Base-by-base conservation (phyloP, 2,329 filamentous ascomycete species). In the Pseudogymnoascus sp. region DNA sequence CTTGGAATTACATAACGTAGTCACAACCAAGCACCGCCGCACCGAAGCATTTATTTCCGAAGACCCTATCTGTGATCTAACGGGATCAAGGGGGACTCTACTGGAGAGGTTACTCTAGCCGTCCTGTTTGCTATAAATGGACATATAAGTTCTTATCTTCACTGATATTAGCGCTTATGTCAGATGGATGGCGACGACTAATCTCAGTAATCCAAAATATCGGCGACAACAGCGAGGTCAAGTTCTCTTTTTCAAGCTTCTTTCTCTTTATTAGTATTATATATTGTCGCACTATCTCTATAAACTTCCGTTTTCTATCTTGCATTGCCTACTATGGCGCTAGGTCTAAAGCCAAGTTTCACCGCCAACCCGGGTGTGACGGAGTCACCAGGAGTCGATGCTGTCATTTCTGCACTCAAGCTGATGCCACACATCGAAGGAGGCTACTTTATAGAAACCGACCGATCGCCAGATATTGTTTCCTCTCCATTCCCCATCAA, bases 371-470 rank as follows among this genome's bases (percentile, higher is more conserved):
- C 67, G 36, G 58, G 63, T n/a, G 60, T 65, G 45, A 52, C 69
- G 33, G 74, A 78, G 68, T 58, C 72, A 7, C 64, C 72, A 27
- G 60, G 62, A 36, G 72, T 78, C 58, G 68, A 72, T 61, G 62
- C 65, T 15, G 70, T 78, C 33, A 78, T 82, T 68, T 62, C 67
- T 36, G 66, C 74, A 18, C 77, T 87, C 58, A 67, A 74, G 21
- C 77, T 87, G 27, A 69, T 75, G 58, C 74, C 78, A 7, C 84
- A 88, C 72, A 78, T 83, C 45, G 85, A 88, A 74, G 85, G 86
- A 60, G 85, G 85, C 52, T 88, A 85, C 74, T 88, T 82, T 68
- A 74, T 73, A 65, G 82, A 87, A 70, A 88, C 84, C 1, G 83
- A 88, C 72, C 77, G 79, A 61, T 77, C 81, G 65, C 67, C 75